phyloP scores from a whole-genome alignment of 164 flowering plant genomes.

The Magnolia officinalis region DNA sequence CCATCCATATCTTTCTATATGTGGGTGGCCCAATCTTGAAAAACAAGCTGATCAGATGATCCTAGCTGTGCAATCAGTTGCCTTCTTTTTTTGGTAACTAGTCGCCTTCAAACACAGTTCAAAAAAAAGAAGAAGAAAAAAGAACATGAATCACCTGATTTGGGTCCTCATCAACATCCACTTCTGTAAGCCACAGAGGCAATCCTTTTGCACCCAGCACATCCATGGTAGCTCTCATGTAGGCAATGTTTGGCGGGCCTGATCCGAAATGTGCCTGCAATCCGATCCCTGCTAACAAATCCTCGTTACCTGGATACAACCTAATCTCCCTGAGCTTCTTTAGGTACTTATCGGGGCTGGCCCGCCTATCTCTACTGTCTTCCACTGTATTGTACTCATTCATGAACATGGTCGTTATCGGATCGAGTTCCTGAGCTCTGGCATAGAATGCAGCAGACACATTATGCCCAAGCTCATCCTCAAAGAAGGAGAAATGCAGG shows the following conservation, averaged over 20 bases:
- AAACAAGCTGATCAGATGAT: no score
- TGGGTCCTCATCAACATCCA: conserved; percentile 36
- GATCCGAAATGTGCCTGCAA: conserved; percentile 47
- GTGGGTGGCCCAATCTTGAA: no score
- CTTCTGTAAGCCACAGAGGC: conserved; percentile 76
- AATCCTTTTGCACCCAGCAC: conserved; percentile 41
- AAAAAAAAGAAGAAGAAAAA: neutral
- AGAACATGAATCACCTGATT: conserved; percentile 40
- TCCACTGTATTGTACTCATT: conserved; percentile 76
- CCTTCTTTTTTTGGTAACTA: neutral
- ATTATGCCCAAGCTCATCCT: conserved; percentile 35
- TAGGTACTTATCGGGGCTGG: conserved; percentile 40
- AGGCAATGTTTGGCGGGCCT: conserved; percentile 42
- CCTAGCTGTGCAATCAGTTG: no score
- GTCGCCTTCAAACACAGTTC: neutral
- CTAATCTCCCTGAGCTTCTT: conserved; percentile 36
- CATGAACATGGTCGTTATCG: conserved; percentile 38
- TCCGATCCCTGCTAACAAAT: conserved; percentile 44
- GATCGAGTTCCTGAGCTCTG: conserved; percentile 29
- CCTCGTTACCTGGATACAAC: neutral
- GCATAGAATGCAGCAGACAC: conserved; percentile 27
- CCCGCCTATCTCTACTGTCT: conserved; percentile 21
- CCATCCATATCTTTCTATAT: no score
- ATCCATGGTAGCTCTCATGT: conserved; percentile 65
- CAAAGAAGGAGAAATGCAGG: conserved; percentile 54